Conservation (phyloP, 257 asterid genomes). For the Salvia splendens region DNA sequence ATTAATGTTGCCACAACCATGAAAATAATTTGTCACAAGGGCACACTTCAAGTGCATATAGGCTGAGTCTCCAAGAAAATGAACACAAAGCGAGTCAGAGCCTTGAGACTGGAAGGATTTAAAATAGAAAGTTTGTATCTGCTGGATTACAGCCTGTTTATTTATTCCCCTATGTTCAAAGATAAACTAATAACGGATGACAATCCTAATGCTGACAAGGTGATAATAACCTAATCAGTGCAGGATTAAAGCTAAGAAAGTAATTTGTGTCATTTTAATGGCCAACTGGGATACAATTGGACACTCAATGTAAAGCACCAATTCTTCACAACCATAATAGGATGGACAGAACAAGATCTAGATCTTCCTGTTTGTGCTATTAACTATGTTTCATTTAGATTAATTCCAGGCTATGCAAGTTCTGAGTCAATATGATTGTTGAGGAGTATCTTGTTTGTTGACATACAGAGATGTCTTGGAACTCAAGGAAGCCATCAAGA, state of each 20-base stretch:
- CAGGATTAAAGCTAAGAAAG: background rate
- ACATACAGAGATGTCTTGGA: constrained; percentile 81
- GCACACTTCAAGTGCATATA: background rate
- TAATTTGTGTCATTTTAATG: background rate
- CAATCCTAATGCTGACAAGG: background rate
- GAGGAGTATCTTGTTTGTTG: constrained; percentile 25
- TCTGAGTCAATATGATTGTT: constrained; percentile 12
- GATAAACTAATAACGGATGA: background rate
- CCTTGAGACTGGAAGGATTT: background rate
- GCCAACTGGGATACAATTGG: background rate
- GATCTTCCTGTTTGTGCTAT: background rate
- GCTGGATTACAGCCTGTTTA: background rate
- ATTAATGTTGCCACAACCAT: background rate
- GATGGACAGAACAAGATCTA: background rate
- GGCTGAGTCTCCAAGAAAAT: background rate
- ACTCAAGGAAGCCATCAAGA: constrained; percentile 85
- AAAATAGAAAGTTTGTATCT: background rate
- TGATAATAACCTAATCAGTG: background rate
- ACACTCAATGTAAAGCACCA: background rate
- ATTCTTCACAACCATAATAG: background rate
- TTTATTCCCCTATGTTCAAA: background rate
- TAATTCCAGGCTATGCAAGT: constrained; percentile 17
- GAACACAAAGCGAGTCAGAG: background rate
- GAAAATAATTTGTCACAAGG: background rate
- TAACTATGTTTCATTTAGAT: constrained; percentile 12